Base-by-base conservation (phyloP, 306 rosid genomes). In the Trifolium fragiferum region DNA sequence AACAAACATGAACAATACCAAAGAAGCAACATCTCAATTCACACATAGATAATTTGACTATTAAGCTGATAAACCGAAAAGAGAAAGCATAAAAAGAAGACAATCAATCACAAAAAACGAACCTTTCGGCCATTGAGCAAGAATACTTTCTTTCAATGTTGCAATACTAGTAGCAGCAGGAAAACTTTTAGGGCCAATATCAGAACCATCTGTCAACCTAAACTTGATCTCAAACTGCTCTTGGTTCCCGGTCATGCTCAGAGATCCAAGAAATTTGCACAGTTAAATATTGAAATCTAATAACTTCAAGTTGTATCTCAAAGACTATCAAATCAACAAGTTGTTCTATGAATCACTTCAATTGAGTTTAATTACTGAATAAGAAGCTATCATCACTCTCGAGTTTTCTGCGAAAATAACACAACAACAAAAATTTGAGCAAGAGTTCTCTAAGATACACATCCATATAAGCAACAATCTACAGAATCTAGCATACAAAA, bases 121-220 rank as follows among this genome's bases (percentile, higher is more conserved):
- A 93, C 98, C 98, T 89, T 90, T 93, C 70, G 98, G 98, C 98
- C 98, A 93, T 74, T 89, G 97, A 32, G 97, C 87, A 83, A 93
- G 94, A 83, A 93, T 81, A 74, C 88, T 88, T 87, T 93, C 96
- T 78, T 93, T 93, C 83, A 93, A 87, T 43, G 85, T 89, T 66
- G 90, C 85, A 75, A 93, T 85, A 85, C 82, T 93, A 64, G 98
- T 87, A 16, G 97, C 97, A 70, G 90, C 87, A 67, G 97, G 90
- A 86, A 89, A 93, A 74, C 85, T 87, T 77, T 73, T 88, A 20
- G 98, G 98, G 73, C 98, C 98, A 75, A 93, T 93, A 93, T 93
- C 98, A 32, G 96, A 87, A 79, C 97, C 97, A 86, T 93, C 98
- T 4, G 78, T 93, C 84, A 93, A 81, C 73, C 96, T 78, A 83